Conservation (phyloP, 1,139 yeast species). For the Debaryomyces psychrophilus region DNA sequence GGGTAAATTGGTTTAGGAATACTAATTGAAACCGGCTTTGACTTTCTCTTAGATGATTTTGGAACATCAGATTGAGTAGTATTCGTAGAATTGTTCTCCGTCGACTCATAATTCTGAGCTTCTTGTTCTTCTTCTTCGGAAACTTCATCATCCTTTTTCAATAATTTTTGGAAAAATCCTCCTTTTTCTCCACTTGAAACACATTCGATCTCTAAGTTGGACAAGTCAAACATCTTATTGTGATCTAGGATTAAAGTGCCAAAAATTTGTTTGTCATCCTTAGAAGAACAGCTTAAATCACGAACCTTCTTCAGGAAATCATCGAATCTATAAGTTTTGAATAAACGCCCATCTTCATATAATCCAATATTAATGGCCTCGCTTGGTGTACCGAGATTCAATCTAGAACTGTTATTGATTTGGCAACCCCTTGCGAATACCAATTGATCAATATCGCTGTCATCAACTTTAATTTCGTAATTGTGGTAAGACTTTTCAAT, state of each 20-base stretch:
- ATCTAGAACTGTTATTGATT: constrained; percentile 28
- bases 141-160: constrained; percentile 25
- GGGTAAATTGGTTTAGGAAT: constrained; percentile 39
- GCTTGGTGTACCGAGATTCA: constrained; percentile 37
- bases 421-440: constrained; percentile 49
- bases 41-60: constrained; percentile 22
- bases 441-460: constrained; percentile 29
- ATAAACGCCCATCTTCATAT: constrained; percentile 56
- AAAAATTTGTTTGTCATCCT: constrained; percentile 33
- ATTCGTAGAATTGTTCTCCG: constrained; percentile 19
- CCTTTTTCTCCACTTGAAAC: constrained; percentile 20
- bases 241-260: constrained; percentile 52
- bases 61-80: constrained; percentile 21
- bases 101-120: constrained; percentile 14
- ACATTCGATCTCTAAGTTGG: constrained; percentile 47
- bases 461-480: constrained; percentile 42
- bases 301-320: constrained; percentile 40
- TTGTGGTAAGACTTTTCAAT: constrained; percentile 56
- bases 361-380: constrained; percentile 47
- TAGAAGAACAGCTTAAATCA: constrained; percentile 48
- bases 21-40: constrained; percentile 21
- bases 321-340: constrained; percentile 39
- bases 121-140: constrained; percentile 15
- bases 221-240: constrained; percentile 53
- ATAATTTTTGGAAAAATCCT: constrained; percentile 33